Percentiles rank a stretch among this genome's conserved stretches.
phyloP scores from a whole-genome alignment of 2,329 filamentous ascomycete species.

The Diaporthe vaccinii region DNA sequence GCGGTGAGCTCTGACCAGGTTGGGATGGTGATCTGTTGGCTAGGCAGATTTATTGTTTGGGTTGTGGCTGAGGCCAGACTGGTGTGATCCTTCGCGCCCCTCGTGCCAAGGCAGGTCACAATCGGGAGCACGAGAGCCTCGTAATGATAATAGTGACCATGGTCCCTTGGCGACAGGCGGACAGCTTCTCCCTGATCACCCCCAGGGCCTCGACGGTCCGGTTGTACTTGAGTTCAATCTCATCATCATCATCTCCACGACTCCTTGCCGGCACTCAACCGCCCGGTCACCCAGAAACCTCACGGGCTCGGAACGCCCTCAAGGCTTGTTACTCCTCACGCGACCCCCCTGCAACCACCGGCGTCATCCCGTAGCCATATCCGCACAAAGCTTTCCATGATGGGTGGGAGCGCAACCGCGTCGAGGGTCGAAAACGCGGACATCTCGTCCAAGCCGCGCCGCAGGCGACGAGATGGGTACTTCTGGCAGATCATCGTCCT shows the following conservation, averaged over 20 bases:
- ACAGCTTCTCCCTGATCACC: neutral
- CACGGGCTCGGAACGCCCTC: neutral
- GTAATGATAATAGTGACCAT: neutral
- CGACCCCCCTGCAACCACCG: neutral
- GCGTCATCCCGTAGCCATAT: neutral
- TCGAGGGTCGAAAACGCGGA: neutral
- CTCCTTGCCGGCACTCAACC: neutral
- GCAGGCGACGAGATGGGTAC: neutral
- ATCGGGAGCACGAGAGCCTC: neutral
- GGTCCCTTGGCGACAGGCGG: neutral
- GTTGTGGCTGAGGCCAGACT: slow-evolving; percentile 7
- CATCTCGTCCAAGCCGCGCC: slow-evolving; percentile 7
- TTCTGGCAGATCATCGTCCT: slow-evolving; percentile 17
- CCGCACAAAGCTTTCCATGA: neutral
- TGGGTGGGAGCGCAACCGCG: neutral
- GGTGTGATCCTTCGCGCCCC: slow-evolving; percentile 22
- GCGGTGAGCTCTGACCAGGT: neutral
- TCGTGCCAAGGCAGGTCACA: neutral
- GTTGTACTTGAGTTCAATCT: neutral
- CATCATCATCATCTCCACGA: too few relatives aligned
- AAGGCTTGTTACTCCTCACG: neutral
- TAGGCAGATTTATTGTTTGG: slow-evolving; percentile 2
- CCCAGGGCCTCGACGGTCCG: too few relatives aligned
- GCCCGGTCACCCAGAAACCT: too few relatives aligned
- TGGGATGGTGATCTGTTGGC: neutral